phyloP scores from a whole-genome alignment of 1,284 basidiomycete species.

The Bjerkandera adusta region DNA sequence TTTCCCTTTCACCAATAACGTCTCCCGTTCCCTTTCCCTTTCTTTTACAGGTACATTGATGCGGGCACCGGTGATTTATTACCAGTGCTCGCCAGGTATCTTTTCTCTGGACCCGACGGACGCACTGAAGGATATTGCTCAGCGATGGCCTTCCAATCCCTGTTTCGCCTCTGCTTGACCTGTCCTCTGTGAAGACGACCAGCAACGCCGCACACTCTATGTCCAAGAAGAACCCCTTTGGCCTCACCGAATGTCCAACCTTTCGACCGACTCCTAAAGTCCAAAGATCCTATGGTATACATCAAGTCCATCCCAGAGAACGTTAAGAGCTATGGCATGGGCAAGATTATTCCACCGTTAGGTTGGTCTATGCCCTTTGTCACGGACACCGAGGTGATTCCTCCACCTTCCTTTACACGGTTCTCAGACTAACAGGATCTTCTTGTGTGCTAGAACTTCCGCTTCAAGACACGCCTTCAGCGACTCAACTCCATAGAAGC shows the following conservation, averaged over 20 bases:
- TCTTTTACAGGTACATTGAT: too few relatives aligned
- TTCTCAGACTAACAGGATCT: constrained; percentile 18
- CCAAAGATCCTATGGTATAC: constrained; percentile 94
- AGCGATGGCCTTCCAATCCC: constrained; percentile 54
- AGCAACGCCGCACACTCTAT: constrained; percentile 41
- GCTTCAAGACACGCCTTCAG: constrained; percentile 95
- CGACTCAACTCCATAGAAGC: constrained; percentile 97
- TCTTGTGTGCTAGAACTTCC: constrained; percentile 61
- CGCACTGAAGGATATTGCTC: constrained; percentile 30
- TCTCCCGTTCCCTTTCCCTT: too few relatives aligned
- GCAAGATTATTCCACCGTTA: constrained; percentile 93
- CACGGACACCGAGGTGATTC: constrained; percentile 86
- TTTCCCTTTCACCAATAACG: too few relatives aligned
- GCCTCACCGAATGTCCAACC: constrained; percentile 85
- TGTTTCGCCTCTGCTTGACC: constrained; percentile 59
- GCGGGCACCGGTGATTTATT: too few relatives aligned
- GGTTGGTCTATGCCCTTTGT: constrained; percentile 97
- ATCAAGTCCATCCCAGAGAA: constrained; percentile 81
- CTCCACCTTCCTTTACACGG: constrained; percentile 31
- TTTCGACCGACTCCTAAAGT: constrained; percentile 91
- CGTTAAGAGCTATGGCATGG: constrained; percentile 85
- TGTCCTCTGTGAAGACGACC: constrained; percentile 67
- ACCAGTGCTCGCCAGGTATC: too few relatives aligned
- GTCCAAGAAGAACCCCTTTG: constrained; percentile 68
- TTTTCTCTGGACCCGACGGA: too few relatives aligned